These are phyloP conservation scores for Mortierella sp. DNA, from an alignment of 371 early-diverging fungal species.

Conservation along the genomic window DNA sequence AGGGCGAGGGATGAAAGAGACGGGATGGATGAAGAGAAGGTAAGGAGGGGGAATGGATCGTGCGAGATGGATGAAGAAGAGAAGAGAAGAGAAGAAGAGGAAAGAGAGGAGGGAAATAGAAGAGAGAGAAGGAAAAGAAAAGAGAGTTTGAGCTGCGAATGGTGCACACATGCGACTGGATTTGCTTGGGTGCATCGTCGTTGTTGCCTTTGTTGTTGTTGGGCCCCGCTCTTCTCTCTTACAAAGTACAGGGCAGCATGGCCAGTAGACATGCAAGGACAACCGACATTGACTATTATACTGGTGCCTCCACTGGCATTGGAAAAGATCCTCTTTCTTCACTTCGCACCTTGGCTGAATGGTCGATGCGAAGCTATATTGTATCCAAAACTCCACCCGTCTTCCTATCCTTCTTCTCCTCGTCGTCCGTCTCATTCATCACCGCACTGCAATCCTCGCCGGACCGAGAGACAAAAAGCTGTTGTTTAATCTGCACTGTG, in stretches of 20 bases:
- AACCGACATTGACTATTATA: no score
- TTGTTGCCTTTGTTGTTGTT: no score
- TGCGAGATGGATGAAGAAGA: conserved; percentile 30
- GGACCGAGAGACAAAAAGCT: background rate
- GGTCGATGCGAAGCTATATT: no score
- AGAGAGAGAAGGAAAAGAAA: background rate
- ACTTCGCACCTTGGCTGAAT: no score
- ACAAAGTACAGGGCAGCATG: no score
- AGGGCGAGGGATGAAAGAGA: conserved; percentile 5
- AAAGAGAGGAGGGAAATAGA: conserved; percentile 14
- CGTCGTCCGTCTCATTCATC: background rate
- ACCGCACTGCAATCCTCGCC: background rate
- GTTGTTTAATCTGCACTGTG: background rate
- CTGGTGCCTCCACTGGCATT: background rate
- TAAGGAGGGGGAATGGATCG: conserved; percentile 36
- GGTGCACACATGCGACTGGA: background rate
- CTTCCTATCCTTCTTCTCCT: background rate
- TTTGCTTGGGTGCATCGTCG: no score
- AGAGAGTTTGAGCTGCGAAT: background rate
- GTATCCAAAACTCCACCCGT: background rate
- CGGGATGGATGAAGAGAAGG: background rate
- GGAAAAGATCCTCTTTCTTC: no score
- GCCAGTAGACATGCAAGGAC: no score
- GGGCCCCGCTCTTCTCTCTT: no score
- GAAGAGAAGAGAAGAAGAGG: conserved; percentile 13